Conservation (phyloP, 805 yeast genomes). For the Candida tallmaniae region DNA sequence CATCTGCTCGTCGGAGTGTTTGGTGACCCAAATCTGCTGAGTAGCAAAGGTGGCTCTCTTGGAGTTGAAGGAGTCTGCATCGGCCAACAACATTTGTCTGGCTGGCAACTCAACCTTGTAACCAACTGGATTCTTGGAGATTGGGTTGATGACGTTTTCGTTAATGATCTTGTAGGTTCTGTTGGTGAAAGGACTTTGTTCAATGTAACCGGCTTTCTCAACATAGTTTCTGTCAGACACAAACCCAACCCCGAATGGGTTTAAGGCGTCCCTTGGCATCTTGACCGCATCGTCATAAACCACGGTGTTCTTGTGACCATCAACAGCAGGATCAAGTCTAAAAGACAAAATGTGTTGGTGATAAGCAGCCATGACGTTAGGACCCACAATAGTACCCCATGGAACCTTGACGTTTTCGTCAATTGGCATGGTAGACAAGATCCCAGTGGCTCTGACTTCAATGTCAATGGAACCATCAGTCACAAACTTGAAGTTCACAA, state of each 20-base stretch:
- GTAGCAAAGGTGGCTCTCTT: constrained; percentile 75
- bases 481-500: constrained; percentile 65
- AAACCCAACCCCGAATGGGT: constrained; percentile 70
- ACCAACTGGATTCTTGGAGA: constrained; percentile 68
- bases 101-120: constrained; percentile 74
- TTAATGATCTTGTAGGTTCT: constrained; percentile 73
- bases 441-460: constrained; percentile 84
- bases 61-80: constrained; percentile 55
- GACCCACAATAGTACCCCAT: constrained; percentile 74
- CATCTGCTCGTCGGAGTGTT: constrained; percentile 65
- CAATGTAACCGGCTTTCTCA: constrained; percentile 67
- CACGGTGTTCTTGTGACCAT: constrained; percentile 75
- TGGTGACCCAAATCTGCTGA: constrained; percentile 78
- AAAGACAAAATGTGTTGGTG: constrained; percentile 79
- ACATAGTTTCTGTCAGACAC: constrained; percentile 56
- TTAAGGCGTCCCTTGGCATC: constrained; percentile 50
- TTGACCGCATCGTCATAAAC: constrained; percentile 64
- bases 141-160: constrained; percentile 65
- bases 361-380: constrained; percentile 77
- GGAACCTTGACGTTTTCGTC: constrained; percentile 64
- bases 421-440: constrained; percentile 78
- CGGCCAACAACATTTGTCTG: constrained; percentile 69
- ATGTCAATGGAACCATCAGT: constrained; percentile 76
- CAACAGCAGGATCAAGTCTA: constrained; percentile 79
- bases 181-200: constrained; percentile 71